Conservation (phyloP, 169 alveolate species). For the Plasmodium berghei region DNA sequence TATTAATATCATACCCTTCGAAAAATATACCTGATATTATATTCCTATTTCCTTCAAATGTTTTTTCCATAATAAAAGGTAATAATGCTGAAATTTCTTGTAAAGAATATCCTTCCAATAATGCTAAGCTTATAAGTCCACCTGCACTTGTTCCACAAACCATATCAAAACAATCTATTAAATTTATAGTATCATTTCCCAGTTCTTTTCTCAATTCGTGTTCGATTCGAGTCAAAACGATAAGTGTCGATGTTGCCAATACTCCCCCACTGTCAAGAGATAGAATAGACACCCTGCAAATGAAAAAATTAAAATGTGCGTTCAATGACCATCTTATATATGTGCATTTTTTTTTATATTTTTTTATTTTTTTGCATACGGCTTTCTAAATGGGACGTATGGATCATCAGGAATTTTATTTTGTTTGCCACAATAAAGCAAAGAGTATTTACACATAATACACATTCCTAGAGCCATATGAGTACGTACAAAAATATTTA, state of each 20-base stretch:
- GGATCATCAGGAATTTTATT: constrained; percentile 54
- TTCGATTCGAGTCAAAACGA: constrained; percentile 80
- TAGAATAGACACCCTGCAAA: constrained; percentile 80
- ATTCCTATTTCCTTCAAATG: constrained; percentile 83
- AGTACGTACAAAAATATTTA: constrained; percentile 33
- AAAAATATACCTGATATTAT: constrained; percentile 85
- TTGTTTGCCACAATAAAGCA: constrained; percentile 52
- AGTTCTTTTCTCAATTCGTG: constrained; percentile 76
- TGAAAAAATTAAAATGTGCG: neutral
- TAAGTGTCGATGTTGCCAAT: constrained; percentile 83
- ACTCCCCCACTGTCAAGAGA: constrained; percentile 88
- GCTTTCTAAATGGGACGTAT: constrained; percentile 42
- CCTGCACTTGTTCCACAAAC: constrained; percentile 88
- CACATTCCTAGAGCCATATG: constrained; percentile 70
- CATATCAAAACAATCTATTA: constrained; percentile 86
- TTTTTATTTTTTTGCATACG: constrained; percentile 19
- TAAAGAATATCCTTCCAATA: constrained; percentile 80
- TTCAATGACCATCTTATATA: neutral
- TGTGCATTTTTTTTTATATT: neutral
- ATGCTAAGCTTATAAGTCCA: constrained; percentile 82
- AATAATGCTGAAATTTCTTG: constrained; percentile 78
- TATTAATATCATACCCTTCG: constrained; percentile 79
- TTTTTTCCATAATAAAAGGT: constrained; percentile 73
- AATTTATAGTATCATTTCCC: constrained; percentile 77
- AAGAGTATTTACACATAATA: constrained; percentile 29